phyloP scores from a whole-genome alignment of 2,329 filamentous ascomycete species.

The Ophiostoma ips region DNA sequence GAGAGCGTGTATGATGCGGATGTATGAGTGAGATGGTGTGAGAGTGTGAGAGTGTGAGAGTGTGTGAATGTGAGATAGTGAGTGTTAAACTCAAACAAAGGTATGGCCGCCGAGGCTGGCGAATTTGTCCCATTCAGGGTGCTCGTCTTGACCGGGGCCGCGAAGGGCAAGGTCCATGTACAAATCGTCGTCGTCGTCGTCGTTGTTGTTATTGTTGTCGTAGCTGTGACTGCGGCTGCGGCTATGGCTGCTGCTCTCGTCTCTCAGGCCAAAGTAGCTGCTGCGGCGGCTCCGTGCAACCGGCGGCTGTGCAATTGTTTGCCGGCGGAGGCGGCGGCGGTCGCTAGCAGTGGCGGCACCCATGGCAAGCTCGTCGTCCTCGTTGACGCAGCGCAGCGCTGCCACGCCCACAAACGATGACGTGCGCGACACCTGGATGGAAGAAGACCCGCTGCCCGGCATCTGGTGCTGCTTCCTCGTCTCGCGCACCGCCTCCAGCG shows the following conservation, averaged over 20 bases:
- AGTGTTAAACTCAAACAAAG: background rate
- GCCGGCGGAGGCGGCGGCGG: background rate
- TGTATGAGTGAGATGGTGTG: background rate
- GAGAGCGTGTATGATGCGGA: background rate
- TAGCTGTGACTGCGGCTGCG: too few species aligned
- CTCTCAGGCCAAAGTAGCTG: constrained; percentile 9
- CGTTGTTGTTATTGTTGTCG: constrained; percentile 2
- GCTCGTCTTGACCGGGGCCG: background rate
- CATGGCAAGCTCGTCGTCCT: constrained; percentile 4
- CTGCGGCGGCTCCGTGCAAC: constrained; percentile 4
- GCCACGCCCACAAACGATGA: constrained; percentile 6
- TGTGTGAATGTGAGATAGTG: too few species aligned
- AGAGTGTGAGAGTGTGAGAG: background rate
- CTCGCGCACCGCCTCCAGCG: constrained; percentile 5
- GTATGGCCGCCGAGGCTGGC: constrained; percentile 31
- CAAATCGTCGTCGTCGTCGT: background rate
- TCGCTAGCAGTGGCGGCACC: background rate
- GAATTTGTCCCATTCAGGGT: constrained; percentile 33
- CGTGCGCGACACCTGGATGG: background rate
- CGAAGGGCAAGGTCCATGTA: background rate
- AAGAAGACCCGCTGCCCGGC: background rate
- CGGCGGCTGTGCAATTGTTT: background rate
- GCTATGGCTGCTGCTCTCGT: too few species aligned
- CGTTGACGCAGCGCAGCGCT: constrained; percentile 6
- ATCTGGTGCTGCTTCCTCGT: constrained; percentile 3